Conservation (phyloP, 2,329 filamentous ascomycete genomes). For the Xylaria hypoxylon region DNA sequence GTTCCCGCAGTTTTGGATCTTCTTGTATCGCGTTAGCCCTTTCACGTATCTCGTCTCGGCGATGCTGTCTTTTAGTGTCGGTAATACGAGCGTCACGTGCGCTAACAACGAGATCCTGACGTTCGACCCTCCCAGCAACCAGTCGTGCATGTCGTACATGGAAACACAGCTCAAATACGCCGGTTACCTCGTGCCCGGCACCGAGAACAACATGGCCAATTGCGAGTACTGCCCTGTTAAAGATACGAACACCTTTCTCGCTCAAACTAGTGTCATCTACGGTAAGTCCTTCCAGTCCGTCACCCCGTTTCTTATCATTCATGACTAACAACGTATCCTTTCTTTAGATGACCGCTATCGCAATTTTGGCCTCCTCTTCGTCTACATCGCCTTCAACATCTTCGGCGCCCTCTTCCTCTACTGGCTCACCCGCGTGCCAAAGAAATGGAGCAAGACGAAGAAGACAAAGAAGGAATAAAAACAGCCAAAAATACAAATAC, state of each 20-base stretch:
- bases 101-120: conserved; percentile 71
- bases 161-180: conserved; percentile 59
- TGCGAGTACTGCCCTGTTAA: conserved; percentile 59
- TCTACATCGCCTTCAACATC: conserved; percentile 67
- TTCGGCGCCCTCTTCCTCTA: conserved; percentile 64
- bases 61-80: conserved; percentile 72
- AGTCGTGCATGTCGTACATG: conserved; percentile 70
- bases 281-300: conserved; percentile 41
- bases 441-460: conserved; percentile 48
- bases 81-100: conserved; percentile 70
- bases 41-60: conserved; percentile 79
- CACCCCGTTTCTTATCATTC: background rate
- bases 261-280: conserved; percentile 57
- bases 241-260: conserved; percentile 55
- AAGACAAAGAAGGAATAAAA: conserved; percentile 47
- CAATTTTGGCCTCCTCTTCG: conserved; percentile 67
- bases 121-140: conserved; percentile 67
- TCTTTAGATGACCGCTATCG: conserved; percentile 61
- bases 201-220: conserved; percentile 55
- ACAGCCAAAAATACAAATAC: background rate
- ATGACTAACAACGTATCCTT: conserved; percentile 30
- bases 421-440: conserved; percentile 61
- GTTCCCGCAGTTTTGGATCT: conserved; percentile 81
- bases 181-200: conserved; percentile 53
- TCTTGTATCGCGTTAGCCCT: conserved; percentile 79